Conservation (phyloP, 768 basidiomycete species). For the Boletellus emodensis region DNA sequence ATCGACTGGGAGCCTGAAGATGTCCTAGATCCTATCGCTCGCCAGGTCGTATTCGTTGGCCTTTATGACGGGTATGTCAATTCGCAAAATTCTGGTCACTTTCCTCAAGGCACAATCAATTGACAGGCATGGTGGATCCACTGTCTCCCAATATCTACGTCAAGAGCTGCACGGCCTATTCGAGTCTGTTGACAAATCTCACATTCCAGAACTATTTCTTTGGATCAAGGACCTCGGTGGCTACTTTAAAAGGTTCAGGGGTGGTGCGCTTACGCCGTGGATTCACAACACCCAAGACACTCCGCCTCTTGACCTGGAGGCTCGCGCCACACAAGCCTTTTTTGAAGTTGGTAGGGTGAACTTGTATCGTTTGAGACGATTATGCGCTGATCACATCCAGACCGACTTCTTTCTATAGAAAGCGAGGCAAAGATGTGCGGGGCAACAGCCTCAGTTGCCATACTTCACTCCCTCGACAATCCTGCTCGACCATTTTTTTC, state of each 20-base stretch:
- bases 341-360: conserved; percentile 59
- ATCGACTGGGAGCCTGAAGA: conserved; percentile 69
- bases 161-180: conserved; percentile 84
- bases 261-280: conserved; percentile 77
- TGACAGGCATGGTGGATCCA: conserved; percentile 88
- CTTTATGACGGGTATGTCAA: conserved; percentile 83
- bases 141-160: conserved; percentile 79
- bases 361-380: neutral
- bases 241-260: conserved; percentile 86
- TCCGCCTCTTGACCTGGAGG: conserved; percentile 66
- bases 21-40: conserved; percentile 52
- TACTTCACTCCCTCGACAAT: conserved; percentile 86
- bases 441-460: conserved; percentile 85
- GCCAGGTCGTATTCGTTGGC: conserved; percentile 82
- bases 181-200: conserved; percentile 67
- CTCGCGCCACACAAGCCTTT: conserved; percentile 82
- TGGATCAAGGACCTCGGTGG: conserved; percentile 82
- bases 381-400: conserved; percentile 34
- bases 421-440: conserved; percentile 73
- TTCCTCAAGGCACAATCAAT: conserved; percentile 2
- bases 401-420: conserved; percentile 67
- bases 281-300: conserved; percentile 29
- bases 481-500: conserved; percentile 82
- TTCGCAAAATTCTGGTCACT: neutral
- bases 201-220: conserved; percentile 69